A percentile compares a stretch with the other conserved stretches of the same genome.
Evolutionary conservation across 768 basidiomycete species (phyloP).

Genomic region (Pleurotus pulmonarius): DNA sequence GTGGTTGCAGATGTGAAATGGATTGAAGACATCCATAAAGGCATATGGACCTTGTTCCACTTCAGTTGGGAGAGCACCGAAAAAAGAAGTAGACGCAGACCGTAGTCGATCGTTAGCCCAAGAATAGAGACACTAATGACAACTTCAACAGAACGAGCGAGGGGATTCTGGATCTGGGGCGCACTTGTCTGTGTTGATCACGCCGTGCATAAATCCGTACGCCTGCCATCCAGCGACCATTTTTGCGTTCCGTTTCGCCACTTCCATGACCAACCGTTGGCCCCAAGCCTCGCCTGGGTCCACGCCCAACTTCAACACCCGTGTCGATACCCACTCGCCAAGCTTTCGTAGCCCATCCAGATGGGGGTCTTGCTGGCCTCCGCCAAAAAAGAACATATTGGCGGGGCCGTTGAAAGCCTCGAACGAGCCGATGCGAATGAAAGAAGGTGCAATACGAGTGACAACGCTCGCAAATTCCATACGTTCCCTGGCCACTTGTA

Average conservation of each 20-base stretch:
- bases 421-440: slow-evolving; percentile 89
- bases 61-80: not conserved
- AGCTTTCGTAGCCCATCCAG: slow-evolving; percentile 72
- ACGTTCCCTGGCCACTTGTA: slow-evolving; percentile 75
- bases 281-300: slow-evolving; percentile 64
- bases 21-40: slow-evolving; percentile 92
- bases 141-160: not conserved
- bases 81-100: slow-evolving; percentile 23
- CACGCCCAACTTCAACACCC: slow-evolving; percentile 52
- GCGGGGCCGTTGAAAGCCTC: slow-evolving; percentile 78
- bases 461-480: slow-evolving; percentile 69
- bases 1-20: slow-evolving; percentile 88
- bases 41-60: slow-evolving; percentile 70
- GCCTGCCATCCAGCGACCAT: slow-evolving; percentile 98
- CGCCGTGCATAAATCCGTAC: slow-evolving; percentile 92
- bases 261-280: slow-evolving; percentile 68
- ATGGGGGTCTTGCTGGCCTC: slow-evolving; percentile 72
- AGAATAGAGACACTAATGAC: slow-evolving; percentile 50
- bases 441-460: slow-evolving; percentile 83
- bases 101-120: slow-evolving; percentile 77
- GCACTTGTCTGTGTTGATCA: slow-evolving; percentile 96
- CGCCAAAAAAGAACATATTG: slow-evolving; percentile 64
- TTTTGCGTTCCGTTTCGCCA: slow-evolving; percentile 76
- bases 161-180: slow-evolving; percentile 13
- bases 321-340: slow-evolving; percentile 67